Evolutionary conservation across 2,329 filamentous ascomycete genomes (phyloP), one percentile per base, ranked within the genome.

Genomic region (Coniochaeta hoffmannii): DNA sequence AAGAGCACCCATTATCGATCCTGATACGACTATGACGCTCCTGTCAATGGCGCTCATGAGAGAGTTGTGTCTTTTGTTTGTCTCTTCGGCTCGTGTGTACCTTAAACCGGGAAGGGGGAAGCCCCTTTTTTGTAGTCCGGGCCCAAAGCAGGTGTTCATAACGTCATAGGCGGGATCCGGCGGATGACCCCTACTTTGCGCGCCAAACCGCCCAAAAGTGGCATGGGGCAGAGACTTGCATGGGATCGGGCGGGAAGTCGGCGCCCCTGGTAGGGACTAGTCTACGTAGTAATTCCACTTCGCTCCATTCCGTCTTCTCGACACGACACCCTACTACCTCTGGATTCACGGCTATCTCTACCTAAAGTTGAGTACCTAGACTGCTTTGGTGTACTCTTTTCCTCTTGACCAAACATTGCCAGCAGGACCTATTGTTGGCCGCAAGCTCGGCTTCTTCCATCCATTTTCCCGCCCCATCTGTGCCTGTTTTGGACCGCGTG

Each of bases 121-220:
- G 41, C 41, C 41, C 36, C 41, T 19, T 46, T 46, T 46, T 46
- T 12, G 12, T n/a, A 46, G 9, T n/a, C 26, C 41, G 41, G 41
- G 5, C 41, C 41, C 22, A 46, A 28, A 22, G 26, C 11, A 28
- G 19, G 41, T 4, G 24, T 19, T 28, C 2, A 46, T 46, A 46
- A 46, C 41, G 41, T 46, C 41, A 46, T 46, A 46, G 41, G 22
- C 41, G n/a, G n/a, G n/a, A n/a, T n/a, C n/a, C n/a, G n/a, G n/a
- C n/a, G 11, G 41, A 15, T 28, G 41, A 46, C 41, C 41, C 41
- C 41, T 46, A 46, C 41, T 46, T 46, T 46, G 38, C 38, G 38
- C 26, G 38, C 38, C 38, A 24, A 26, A 44, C 26, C n/a, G n/a
- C 26, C 41, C 41, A 46, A 46, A 46, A 46, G 15, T 46, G 41